phyloP scores from a whole-genome alignment of 192 early-diverging fungal genomes.

The Coemansia sp. region DNA sequence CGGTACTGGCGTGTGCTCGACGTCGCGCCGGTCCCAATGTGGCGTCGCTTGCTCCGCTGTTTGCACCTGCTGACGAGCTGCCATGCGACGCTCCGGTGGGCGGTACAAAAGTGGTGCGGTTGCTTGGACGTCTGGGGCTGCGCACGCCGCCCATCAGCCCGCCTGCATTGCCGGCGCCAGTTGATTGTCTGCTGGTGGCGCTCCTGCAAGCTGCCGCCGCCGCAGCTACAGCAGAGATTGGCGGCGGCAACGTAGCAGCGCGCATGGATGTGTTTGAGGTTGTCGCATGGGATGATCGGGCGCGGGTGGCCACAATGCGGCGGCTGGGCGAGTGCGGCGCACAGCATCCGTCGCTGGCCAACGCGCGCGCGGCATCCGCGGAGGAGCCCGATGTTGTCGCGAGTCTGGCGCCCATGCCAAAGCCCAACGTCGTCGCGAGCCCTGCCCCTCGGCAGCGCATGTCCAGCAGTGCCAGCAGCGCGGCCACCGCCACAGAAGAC shows the following conservation, averaged over 20 bases:
- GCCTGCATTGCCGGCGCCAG: background rate
- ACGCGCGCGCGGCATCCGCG: background rate
- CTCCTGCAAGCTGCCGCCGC: background rate
- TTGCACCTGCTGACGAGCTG: background rate
- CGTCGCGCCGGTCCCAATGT: background rate
- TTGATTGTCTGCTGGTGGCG: conserved; percentile 8
- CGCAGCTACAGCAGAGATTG: background rate
- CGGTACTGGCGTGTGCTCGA: conserved; percentile 5
- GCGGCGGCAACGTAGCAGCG: background rate
- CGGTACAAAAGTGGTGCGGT: too few relatives aligned
- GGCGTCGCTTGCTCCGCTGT: background rate
- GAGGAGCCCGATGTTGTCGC: background rate
- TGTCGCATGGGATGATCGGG: background rate
- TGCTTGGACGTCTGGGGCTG: background rate
- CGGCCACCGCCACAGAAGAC: background rate
- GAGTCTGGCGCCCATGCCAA: background rate
- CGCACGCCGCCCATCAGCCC: too few relatives aligned
- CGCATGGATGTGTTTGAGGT: conserved; percentile 11
- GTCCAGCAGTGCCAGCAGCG: background rate
- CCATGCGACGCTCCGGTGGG: too few relatives aligned
- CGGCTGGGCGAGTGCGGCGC: conserved; percentile 12
- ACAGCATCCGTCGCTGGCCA: conserved; percentile 12
- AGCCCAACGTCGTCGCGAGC: background rate
- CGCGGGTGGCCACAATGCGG: background rate
- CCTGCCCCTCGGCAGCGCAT: background rate